Conservation (phyloP, 2,329 filamentous ascomycete species). For the Monilinia fructicola region DNA sequence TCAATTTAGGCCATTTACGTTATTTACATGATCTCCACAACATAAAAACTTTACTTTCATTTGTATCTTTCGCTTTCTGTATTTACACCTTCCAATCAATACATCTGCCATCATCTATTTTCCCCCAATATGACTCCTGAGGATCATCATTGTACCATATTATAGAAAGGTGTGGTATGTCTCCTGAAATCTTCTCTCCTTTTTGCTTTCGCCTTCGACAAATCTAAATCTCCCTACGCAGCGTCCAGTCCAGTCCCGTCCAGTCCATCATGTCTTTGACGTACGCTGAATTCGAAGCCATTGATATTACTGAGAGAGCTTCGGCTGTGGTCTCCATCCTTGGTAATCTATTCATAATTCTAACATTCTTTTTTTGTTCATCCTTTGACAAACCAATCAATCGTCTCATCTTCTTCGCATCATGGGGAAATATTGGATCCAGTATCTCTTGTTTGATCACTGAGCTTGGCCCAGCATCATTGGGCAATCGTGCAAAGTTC, state of each 20-base stretch:
- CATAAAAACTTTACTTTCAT: conserved; percentile 4
- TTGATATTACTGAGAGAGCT: conserved; percentile 28
- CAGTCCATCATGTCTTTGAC: conserved; percentile 12
- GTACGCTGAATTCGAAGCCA: conserved; percentile 14
- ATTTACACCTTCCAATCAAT: neutral
- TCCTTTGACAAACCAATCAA: conserved; percentile 59
- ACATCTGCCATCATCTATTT: too few relatives aligned
- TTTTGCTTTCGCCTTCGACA: neutral
- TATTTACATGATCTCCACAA: conserved; percentile 1
- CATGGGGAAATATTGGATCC: conserved; percentile 55
- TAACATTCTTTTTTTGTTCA: conserved; percentile 50
- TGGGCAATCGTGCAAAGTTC: neutral
- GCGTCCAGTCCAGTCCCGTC: neutral
- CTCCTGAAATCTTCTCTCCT: neutral
- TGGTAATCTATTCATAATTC: conserved; percentile 53
- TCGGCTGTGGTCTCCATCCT: conserved; percentile 53
- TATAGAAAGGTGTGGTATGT: conserved; percentile 15
- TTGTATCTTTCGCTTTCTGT: neutral
- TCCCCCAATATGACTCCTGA: conserved; percentile 1
- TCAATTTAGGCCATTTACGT: neutral
- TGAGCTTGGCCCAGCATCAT: conserved; percentile 42
- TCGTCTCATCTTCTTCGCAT: conserved; percentile 58
- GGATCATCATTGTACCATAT: conserved; percentile 13
- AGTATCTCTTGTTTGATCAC: conserved; percentile 57
- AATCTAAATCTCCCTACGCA: neutral